Percentiles rank a stretch among this genome's conserved stretches.
phyloP scores from a whole-genome alignment of 2,329 filamentous ascomycete species.

The Exophiala calicioides region DNA sequence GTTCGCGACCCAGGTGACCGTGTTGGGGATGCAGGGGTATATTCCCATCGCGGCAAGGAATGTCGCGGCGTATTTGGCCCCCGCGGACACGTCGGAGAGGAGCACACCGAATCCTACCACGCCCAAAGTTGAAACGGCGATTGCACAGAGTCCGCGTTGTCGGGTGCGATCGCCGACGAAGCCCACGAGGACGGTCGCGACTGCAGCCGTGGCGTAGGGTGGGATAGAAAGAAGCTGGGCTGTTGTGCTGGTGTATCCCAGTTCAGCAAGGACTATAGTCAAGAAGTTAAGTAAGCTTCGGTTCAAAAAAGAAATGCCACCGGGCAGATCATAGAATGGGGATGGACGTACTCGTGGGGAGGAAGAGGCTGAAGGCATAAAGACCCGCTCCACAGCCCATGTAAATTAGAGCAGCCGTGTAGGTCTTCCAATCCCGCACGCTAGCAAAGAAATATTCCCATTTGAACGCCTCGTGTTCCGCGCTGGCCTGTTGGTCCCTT shows the following conservation, averaged over 20 bases:
- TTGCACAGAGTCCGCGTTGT: slow-evolving; percentile 72
- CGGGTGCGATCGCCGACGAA: slow-evolving; percentile 60
- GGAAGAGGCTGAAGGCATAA: slow-evolving; percentile 60
- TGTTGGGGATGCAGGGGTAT: slow-evolving; percentile 83
- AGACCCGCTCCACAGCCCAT: slow-evolving; percentile 58
- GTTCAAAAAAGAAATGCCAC: too few species aligned
- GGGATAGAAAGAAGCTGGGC: slow-evolving; percentile 69
- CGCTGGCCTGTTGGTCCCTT: slow-evolving; percentile 47
- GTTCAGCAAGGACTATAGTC: slow-evolving; percentile 62
- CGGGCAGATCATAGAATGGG: too few species aligned
- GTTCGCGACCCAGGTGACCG: slow-evolving; percentile 85
- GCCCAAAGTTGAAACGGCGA: slow-evolving; percentile 67
- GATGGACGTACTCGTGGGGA: too few species aligned
- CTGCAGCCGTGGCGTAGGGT: slow-evolving; percentile 63
- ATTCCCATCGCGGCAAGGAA: slow-evolving; percentile 86
- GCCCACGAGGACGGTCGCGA: slow-evolving; percentile 53
- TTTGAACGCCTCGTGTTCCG: slow-evolving; percentile 43
- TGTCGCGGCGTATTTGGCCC: slow-evolving; percentile 57
- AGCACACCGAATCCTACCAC: slow-evolving; percentile 80
- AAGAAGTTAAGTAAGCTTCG: too few species aligned
- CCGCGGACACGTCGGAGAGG: slow-evolving; percentile 43
- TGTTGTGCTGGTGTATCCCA: slow-evolving; percentile 55
- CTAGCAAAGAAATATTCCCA: slow-evolving; percentile 52
- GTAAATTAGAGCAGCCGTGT: slow-evolving; percentile 47
- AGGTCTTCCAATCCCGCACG: slow-evolving; percentile 53